phyloP scores from a whole-genome alignment of 83 land plant species.

The Diphasiastrum complanatum region DNA sequence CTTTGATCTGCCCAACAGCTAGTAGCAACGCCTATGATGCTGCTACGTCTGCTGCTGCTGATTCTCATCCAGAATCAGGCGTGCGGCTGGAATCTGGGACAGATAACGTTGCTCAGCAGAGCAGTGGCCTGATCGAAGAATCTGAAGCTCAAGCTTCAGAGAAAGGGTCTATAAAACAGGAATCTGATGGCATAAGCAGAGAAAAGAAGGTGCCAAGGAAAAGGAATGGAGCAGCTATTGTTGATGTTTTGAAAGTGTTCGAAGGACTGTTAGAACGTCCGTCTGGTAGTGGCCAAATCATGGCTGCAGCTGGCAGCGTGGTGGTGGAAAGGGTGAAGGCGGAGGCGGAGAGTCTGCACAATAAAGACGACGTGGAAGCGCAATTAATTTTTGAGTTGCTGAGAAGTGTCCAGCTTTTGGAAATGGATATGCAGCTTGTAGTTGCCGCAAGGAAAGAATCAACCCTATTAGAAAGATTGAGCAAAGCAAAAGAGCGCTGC shows the following conservation, averaged over 20 bases:
- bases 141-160: no score
- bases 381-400: constrained; percentile 49
- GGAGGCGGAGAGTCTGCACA: constrained; percentile 51
- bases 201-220: not conserved
- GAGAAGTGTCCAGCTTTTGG: constrained; percentile 50
- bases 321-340: constrained; percentile 52
- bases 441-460: constrained; percentile 52
- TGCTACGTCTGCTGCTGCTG: no score
- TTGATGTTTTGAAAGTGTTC: constrained; percentile 48
- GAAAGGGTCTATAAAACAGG: no score
- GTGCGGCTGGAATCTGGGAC: no score
- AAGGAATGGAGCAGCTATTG: constrained; percentile 37
- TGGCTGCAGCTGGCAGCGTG: constrained; percentile 51
- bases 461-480: constrained; percentile 44
- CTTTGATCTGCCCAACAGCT: no score
- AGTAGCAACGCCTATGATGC: no score
- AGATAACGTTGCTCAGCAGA: no score
- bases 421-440: constrained; percentile 64
- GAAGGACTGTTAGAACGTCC: constrained; percentile 39
- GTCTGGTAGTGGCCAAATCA: constrained; percentile 43
- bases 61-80: no score
- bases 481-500: constrained; percentile 47
- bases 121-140: no score
- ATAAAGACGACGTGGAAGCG: constrained; percentile 45
- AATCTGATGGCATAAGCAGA: no score